phyloP scores from a whole-genome alignment of 352 stramenopile genomes.

The Albugo candida region DNA sequence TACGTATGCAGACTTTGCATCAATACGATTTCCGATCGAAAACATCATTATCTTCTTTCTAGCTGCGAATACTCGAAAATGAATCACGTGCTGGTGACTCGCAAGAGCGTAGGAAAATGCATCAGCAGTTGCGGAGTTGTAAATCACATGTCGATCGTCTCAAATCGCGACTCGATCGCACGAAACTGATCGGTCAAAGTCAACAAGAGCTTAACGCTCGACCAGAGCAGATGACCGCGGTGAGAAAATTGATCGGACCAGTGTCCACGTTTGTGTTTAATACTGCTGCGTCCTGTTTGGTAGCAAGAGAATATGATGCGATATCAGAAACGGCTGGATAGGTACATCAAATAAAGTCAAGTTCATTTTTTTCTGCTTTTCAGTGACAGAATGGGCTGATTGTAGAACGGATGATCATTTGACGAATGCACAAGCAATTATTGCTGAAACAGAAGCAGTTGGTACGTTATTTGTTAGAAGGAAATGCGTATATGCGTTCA shows the following conservation, averaged over 20 bases:
- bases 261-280: background rate
- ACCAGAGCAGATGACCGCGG: slow-evolving; percentile 18
- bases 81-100: slow-evolving; percentile 57
- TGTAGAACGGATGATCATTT: slow-evolving; percentile 48
- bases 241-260: slow-evolving; percentile 2
- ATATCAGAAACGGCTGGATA: slow-evolving; percentile 53
- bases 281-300: background rate
- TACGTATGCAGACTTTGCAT: slow-evolving; percentile 19
- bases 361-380: background rate
- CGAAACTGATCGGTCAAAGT: slow-evolving; percentile 52
- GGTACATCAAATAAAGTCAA: slow-evolving; percentile 8
- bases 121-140: slow-evolving; percentile 61
- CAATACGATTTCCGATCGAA: too few relatives aligned
- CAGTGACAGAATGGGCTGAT: background rate
- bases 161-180: slow-evolving; percentile 58
- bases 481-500: background rate
- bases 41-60: too few relatives aligned
- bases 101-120: slow-evolving; percentile 64
- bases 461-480: slow-evolving; percentile 6
- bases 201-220: slow-evolving; percentile 33
- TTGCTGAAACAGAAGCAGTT: slow-evolving; percentile 43
- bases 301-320: slow-evolving; percentile 49
- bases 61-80: slow-evolving; percentile 70
- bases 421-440: slow-evolving; percentile 39
- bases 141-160: slow-evolving; percentile 77